Evolutionary conservation across 345 rosid genomes (phyloP), one percentile per base, ranked within the genome.

Genomic region (Hypericum androsaemum): DNA sequence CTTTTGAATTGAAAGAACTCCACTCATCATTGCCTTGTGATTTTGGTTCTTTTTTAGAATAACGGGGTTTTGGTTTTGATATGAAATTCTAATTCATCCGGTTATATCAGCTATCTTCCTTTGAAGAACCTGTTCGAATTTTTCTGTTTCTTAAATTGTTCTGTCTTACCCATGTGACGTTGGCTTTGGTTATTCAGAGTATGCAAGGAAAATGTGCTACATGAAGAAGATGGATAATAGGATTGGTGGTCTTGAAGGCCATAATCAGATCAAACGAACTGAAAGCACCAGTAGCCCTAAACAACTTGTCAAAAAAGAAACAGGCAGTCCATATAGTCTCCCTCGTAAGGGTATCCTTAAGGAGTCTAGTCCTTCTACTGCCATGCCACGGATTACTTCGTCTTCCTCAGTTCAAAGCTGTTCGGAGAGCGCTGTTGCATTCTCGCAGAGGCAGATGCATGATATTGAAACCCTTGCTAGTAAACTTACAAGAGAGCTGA

Each of bases 381-480:
- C 53, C 41, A 14, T 42, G 10, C 56, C 62, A 5, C 56, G 66
- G 42, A 52, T 73, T 49, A 60, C 70, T 15, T 67, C 79, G 47
- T 47, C 69, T 70, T 38, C 63, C 57, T 70, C 86, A 32, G 43
- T 62, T 39, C 69, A 69, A 58, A 75, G 68, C 40, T 83, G 75
- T 68, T 66, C 95, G 54, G 74, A 79, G 72, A 84, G 71, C 62
- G 94, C 81, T 52, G 74, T 85, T 66, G 64, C 67, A 56, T 92
- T 88, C 75, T 78, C 94, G 6, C 86, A 81, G 74, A 68, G 76
- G 52, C 94, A 83, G 73, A 70, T 88, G 84, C 78, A 50, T 44
- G 96, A 80, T 64, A 64, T 78, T 47, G 80, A 75, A 52, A 62
- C 61, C 54, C 58, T 88, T 57, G 69, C 94, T 44, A 56, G 69